phyloP scores from a whole-genome alignment of 345 rosid species.

The Gossypium sturtianum region DNA sequence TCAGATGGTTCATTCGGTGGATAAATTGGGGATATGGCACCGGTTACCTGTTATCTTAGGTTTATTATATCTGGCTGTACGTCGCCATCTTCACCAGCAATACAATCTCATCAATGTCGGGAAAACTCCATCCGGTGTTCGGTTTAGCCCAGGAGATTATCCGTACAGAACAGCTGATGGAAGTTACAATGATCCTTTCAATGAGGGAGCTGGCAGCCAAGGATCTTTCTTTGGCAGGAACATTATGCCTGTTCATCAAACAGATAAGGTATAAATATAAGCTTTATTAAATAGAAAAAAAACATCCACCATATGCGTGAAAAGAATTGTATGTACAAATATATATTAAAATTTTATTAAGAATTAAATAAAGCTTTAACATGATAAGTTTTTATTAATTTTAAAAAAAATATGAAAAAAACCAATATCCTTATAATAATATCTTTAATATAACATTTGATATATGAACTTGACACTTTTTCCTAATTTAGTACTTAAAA shows the following conservation, averaged over 20 bases:
- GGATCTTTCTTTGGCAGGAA: conserved; percentile 54
- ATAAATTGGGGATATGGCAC: conserved; percentile 42
- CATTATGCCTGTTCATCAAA: conserved; percentile 29
- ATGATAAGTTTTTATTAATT: no score
- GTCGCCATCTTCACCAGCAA: conserved; percentile 51
- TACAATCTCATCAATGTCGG: conserved; percentile 56
- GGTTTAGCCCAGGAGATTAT: conserved; percentile 42
- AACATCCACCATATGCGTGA: no score
- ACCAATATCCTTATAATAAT: no score
- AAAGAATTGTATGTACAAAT: no score
- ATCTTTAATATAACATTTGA: no score
- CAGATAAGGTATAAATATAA: conserved; percentile 14
- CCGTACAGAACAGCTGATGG: conserved; percentile 50
- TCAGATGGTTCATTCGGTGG: conserved; percentile 46
- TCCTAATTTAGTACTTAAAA: no score
- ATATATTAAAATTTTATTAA: no score
- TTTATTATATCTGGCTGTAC: conserved; percentile 32
- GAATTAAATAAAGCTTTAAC: no score
- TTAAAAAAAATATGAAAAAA: no score
- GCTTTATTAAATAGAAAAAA: no score
- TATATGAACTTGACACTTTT: no score
- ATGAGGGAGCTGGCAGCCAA: conserved; percentile 43
- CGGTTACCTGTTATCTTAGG: conserved; percentile 52
- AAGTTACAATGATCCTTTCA: conserved; percentile 41
- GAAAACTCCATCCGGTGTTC: conserved; percentile 30